Evolutionary conservation across 192 early-diverging fungal genomes (phyloP).

Genomic region (Powellomyces hirtus): DNA sequence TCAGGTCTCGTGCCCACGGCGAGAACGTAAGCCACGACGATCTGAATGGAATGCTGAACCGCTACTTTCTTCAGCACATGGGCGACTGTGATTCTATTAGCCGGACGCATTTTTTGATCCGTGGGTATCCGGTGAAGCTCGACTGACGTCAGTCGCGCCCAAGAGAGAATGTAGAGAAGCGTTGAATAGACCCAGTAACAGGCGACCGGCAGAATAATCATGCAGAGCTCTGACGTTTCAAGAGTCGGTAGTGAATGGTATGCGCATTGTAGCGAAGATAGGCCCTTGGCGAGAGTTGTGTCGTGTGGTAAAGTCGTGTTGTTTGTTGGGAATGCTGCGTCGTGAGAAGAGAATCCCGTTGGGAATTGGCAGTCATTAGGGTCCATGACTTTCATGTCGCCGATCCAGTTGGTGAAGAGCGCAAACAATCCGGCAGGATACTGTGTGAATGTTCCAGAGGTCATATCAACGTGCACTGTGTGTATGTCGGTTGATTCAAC

Average conservation of each 20-base stretch:
- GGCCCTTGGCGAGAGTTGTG: background rate
- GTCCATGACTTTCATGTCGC: too few species aligned
- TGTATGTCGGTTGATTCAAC: too few species aligned
- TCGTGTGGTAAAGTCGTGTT: too few species aligned
- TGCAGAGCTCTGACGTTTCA: slow-evolving; percentile 20
- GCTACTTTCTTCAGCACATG: slow-evolving; percentile 66
- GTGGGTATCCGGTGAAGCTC: slow-evolving; percentile 70
- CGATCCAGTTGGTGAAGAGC: background rate
- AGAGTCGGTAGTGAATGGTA: slow-evolving; percentile 12
- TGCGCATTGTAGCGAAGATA: too few species aligned
- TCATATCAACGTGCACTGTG: background rate
- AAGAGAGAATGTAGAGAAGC: slow-evolving; percentile 62
- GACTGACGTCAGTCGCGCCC: slow-evolving; percentile 54
- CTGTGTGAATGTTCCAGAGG: background rate
- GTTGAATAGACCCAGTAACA: slow-evolving; percentile 72
- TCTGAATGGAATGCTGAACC: slow-evolving; percentile 69
- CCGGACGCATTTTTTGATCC: slow-evolving; percentile 50
- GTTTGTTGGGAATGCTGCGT: too few species aligned
- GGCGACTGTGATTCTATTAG: slow-evolving; percentile 62
- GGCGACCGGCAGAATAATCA: slow-evolving; percentile 52
- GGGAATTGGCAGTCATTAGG: too few species aligned
- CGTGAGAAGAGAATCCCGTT: too few species aligned
- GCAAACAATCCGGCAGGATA: background rate
- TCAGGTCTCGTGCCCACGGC: slow-evolving; percentile 37
- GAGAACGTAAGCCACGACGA: slow-evolving; percentile 38